These are phyloP conservation scores for Yamadazyma sp. DNA, from an alignment of 1,139 yeast species.

Conservation along the genomic window DNA sequence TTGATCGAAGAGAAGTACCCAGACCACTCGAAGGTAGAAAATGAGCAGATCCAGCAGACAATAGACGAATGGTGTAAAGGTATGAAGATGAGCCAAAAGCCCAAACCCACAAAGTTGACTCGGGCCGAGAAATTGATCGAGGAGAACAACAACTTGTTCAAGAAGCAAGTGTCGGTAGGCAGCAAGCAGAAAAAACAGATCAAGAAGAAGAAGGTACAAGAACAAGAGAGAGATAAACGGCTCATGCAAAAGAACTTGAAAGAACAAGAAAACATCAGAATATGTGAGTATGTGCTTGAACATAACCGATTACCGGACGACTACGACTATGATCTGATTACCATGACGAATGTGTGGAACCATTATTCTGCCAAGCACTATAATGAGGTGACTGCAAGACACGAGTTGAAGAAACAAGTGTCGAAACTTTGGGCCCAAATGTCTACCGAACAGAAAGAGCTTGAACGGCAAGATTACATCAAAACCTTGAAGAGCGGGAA, in stretches of 20 bases:
- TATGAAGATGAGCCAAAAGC: conserved; percentile 16
- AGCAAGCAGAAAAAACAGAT: neutral
- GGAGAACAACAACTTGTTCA: conserved; percentile 22
- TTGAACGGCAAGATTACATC: conserved; percentile 22
- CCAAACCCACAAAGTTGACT: conserved; percentile 20
- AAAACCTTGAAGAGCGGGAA: conserved; percentile 28
- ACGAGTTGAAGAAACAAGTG: conserved; percentile 7
- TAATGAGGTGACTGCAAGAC: conserved; percentile 7
- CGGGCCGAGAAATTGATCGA: conserved; percentile 18
- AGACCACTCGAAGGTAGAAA: conserved; percentile 5
- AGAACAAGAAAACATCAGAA: conserved; percentile 4
- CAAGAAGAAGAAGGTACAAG: conserved; percentile 4
- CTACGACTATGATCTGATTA: conserved; percentile 16
- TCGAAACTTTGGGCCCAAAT: conserved; percentile 27
- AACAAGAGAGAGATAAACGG: neutral
- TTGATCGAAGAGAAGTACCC: conserved; percentile 13
- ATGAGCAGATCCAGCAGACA: conserved; percentile 17
- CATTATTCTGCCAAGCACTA: conserved; percentile 25
- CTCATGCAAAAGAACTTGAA: neutral
- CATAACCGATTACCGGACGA: conserved; percentile 9
- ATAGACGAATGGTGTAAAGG: conserved; percentile 27
- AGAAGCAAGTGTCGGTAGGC: conserved; percentile 19
- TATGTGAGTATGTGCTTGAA: conserved; percentile 9
- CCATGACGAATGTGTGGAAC: conserved; percentile 37
- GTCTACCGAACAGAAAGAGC: conserved; percentile 14